Evolutionary conservation across 1,139 yeast genomes (phyloP), one percentile per base, ranked within the genome.

Genomic region (Schwanniomyces etchellsii): DNA sequence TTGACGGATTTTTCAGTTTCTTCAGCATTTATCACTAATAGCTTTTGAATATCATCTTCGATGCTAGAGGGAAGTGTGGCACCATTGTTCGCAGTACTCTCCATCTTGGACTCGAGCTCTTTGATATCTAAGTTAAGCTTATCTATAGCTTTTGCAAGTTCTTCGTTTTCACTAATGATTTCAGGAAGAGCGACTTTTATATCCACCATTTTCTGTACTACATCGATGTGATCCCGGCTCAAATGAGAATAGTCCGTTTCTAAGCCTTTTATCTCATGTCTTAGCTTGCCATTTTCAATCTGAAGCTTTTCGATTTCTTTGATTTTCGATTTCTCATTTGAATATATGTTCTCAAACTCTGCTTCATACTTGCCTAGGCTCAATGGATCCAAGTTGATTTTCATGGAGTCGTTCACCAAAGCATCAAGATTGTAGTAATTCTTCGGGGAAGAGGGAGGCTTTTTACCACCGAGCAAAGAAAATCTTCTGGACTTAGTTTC

Each of bases 331-430:
- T 67, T 68, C 48, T 89, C 96, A 17, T 74, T 56, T 22, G 74
- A 66, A 49, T 80, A 80, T 15, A 88, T 75, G 47, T 83, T 88
- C 18, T 70, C 74, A 48, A 80, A 85, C 55, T 91, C 97, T 9
- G 69, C 68, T 31, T 70, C 77, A 50, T 79, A 91, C 47, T 80
- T 75, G 33, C 72, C 64, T 39, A 91, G 61, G 5, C 80, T 75
- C 13, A 80, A 64, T 5, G 96, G 96, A 16, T 80, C 66, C 20
- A 91, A 63, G 39, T 78, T 74, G 28, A 88, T 72, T 20, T 65
- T 64, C 70, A 83, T 77, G 0, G 96, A 84, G 52, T 86, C 95
- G 5, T 56, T 56, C n/a, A 91, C 93, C 42, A 91, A 71, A 28
- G 74, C 75, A 47, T 84, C 80, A 28, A 85, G 75, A 36, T 74